Conservation (phyloP, 2,329 filamentous ascomycete species). For the Venturia pyrina region DNA sequence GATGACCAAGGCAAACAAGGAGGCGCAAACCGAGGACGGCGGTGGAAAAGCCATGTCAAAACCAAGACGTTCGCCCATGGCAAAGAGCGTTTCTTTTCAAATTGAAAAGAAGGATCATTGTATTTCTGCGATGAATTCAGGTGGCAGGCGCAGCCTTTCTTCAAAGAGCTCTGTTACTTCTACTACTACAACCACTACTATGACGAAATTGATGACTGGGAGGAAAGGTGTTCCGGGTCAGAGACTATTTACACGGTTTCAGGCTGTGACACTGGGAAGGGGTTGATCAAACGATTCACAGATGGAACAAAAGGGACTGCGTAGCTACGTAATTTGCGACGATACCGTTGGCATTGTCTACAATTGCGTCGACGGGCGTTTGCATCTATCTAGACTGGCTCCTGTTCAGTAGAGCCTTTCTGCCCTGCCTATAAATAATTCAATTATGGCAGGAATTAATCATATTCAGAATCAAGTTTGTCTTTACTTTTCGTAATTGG, state of each 20-base stretch:
- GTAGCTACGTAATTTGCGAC: not conserved
- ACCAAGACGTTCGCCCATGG: not conserved
- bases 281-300: not conserved
- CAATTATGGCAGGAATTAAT: not conserved
- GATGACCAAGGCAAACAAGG: not conserved
- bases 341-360: not conserved
- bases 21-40: not conserved
- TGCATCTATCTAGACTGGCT: not conserved
- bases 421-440: not conserved
- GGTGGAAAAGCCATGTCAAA: not conserved
- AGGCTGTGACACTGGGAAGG: not conserved
- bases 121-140: not conserved
- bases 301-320: not conserved
- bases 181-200: not conserved
- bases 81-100: constrained; percentile 3
- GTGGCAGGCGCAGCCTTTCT: not conserved
- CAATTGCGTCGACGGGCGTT: not conserved
- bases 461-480: not conserved
- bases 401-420: constrained; percentile 1
- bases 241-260: not conserved
- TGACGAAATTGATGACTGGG: constrained; percentile 2
- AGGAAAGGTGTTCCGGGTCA: constrained; percentile 3
- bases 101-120: not conserved
- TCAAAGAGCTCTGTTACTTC: not conserved
- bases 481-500: too few species aligned